Evolutionary conservation across 73 alveolate species (phyloP).

Genomic region (Stentor roeselii): DNA sequence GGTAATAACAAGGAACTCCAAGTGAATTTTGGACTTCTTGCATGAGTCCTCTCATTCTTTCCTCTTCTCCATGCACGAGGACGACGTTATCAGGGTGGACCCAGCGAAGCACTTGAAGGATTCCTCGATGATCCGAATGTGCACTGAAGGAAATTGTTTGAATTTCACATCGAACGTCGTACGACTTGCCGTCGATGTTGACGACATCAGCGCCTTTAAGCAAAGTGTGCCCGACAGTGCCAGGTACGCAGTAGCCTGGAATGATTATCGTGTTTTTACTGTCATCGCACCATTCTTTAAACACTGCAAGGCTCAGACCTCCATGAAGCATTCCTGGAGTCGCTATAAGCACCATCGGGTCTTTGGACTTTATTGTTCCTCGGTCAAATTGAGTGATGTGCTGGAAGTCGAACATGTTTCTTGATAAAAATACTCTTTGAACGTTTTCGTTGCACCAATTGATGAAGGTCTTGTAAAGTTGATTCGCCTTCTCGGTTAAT

Average conservation of each 20-base stretch:
- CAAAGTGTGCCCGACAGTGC: conserved; percentile 89
- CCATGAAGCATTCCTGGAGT: conserved; percentile 99
- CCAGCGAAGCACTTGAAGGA: conserved; percentile 49
- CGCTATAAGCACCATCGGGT: conserved; percentile 97
- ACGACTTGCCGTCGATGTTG: conserved; percentile 79
- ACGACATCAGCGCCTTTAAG: conserved; percentile 83
- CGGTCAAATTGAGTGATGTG: conserved; percentile 91
- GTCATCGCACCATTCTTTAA: conserved; percentile 95
- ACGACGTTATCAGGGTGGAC: conserved; percentile 72
- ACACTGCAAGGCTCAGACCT: conserved; percentile 87
- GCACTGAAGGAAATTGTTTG: conserved; percentile 94
- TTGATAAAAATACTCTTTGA: conserved; percentile 63
- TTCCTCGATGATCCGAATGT: conserved; percentile 98
- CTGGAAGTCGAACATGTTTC: conserved; percentile 93
- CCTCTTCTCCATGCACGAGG: conserved; percentile 91
- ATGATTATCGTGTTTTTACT: conserved; percentile 89
- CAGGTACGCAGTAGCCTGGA: conserved; percentile 99
- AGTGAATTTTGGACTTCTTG: conserved; percentile 37
- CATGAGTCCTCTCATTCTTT: conserved; percentile 72
- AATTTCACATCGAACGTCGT: conserved; percentile 83
- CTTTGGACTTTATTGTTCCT: conserved; percentile 62
- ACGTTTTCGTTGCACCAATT: conserved; percentile 93
- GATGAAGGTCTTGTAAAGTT: conserved; percentile 82
- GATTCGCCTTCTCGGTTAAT: conserved; percentile 75
- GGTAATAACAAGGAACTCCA: conserved; percentile 44